phyloP scores from a whole-genome alignment of 345 rosid species.

The Bruguiera parviflora region DNA sequence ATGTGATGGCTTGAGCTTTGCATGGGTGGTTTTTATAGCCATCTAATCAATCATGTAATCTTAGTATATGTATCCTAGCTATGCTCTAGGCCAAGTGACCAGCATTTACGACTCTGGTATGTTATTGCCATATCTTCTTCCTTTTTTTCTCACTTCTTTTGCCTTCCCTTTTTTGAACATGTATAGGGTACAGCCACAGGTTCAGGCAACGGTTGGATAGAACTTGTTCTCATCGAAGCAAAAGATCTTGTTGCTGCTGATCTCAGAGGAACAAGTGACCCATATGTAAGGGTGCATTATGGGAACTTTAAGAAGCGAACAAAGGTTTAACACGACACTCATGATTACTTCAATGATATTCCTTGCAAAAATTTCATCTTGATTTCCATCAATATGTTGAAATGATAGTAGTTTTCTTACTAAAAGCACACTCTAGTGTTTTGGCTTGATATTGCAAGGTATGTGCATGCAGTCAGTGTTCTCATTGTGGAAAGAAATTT shows the following conservation, averaged over 20 bases:
- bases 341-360: conserved; percentile 1
- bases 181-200: conserved; percentile 43
- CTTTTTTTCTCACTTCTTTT: conserved; percentile 7
- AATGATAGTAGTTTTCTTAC: too few relatives aligned
- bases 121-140: too few relatives aligned
- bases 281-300: conserved; percentile 88
- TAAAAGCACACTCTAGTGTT: too few relatives aligned
- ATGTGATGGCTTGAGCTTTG: neutral
- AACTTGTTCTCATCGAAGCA: conserved; percentile 82
- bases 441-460: too few relatives aligned
- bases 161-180: conserved; percentile 10
- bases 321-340: conserved; percentile 48
- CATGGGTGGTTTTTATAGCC: too few relatives aligned
- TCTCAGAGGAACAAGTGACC: conserved; percentile 97
- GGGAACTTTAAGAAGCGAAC: conserved; percentile 78
- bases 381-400: too few relatives aligned
- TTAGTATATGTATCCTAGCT: too few relatives aligned
- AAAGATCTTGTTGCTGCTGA: conserved; percentile 90
- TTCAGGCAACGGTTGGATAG: conserved; percentile 73
- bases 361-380: neutral
- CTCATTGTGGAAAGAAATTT: neutral
- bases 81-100: too few relatives aligned
- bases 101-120: neutral
- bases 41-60: too few relatives aligned
- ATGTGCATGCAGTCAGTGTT: neutral